Evolutionary conservation across 2,329 filamentous ascomycete genomes (phyloP), one percentile per base, ranked within the genome.

Genomic region (Dendryphion nanum): DNA sequence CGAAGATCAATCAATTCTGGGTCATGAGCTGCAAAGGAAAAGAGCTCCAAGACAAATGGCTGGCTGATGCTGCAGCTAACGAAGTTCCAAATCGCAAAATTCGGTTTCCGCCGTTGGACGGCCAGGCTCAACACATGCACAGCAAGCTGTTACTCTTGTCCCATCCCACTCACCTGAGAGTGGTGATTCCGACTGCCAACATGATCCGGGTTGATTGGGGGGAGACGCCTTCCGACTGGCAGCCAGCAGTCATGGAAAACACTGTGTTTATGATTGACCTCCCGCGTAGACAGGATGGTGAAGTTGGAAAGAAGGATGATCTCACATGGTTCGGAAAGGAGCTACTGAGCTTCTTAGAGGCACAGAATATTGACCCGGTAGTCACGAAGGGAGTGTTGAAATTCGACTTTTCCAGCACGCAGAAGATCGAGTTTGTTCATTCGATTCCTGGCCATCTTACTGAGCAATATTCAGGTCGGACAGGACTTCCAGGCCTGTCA

Each of bases 121-220:
- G 81, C 2, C 72, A 78, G 32, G 68, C 80, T 5, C 84, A 82
- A 17, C 82, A 77, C 53, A 95, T 97, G 89, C 93, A 97, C 65
- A 95, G 89, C 34, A 97, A 98, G 61, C 73, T 97, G 30, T 90
- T 95, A 77, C 68, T 97, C 1, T 74, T 97, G n/a, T 91, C 89
- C 53, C 87, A 89, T 51, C 69, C 77, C 0, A 68, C 69, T 1
- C 82, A 89, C 60, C 66, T 96, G 13, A 81, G 93, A 5, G 75
- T 98, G 30, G 91, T 85, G 1, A 73, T 97, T 2, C 89, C 93
- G 0, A 91, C 85, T 3, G 93, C 89, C 2, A 98, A 98, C 54
- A 71, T 96, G 33, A 82, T 86, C 10, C 75, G 80, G 6, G 89
- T 86, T 54, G 91, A 98, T 59, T 97, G 93, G 90, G 91, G 90